Conservation (phyloP, 139 green algal genomes). For the Yamagishiella unicocca region DNA sequence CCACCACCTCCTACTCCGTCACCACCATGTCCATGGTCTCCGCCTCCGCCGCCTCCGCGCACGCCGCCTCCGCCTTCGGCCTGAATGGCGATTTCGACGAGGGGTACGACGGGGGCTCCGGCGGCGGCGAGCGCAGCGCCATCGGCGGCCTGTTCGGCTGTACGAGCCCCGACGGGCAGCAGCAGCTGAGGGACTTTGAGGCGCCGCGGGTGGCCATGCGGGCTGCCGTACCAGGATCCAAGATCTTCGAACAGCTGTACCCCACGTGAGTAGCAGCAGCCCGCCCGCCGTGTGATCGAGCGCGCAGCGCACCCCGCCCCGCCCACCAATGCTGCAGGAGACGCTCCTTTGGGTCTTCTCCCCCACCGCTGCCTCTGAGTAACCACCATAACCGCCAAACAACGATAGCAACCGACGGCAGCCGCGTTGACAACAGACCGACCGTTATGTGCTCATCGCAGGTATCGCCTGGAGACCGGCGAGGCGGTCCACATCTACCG, state of each 20-base stretch:
- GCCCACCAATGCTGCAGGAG: neutral
- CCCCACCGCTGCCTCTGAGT: too few relatives aligned
- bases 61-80: neutral
- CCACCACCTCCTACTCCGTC: neutral
- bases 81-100: neutral
- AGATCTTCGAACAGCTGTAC: conserved; percentile 45
- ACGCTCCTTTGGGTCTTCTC: too few relatives aligned
- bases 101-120: neutral
- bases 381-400: too few relatives aligned
- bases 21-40: neutral
- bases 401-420: neutral
- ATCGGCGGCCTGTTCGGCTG: neutral
- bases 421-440: neutral
- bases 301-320: neutral
- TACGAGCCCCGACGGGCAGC: neutral
- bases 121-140: neutral
- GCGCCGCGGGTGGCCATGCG: conserved; percentile 45
- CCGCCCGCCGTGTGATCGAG: neutral
- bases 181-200: conserved; percentile 46
- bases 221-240: conserved; percentile 42
- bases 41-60: neutral
- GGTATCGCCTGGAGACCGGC: too few relatives aligned
- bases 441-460: too few relatives aligned
- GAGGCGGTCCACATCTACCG: too few relatives aligned
- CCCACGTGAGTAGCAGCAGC: conserved; percentile 24